Conservation (phyloP, 164 flowering plant species). For the Magnolia changhungtana region DNA sequence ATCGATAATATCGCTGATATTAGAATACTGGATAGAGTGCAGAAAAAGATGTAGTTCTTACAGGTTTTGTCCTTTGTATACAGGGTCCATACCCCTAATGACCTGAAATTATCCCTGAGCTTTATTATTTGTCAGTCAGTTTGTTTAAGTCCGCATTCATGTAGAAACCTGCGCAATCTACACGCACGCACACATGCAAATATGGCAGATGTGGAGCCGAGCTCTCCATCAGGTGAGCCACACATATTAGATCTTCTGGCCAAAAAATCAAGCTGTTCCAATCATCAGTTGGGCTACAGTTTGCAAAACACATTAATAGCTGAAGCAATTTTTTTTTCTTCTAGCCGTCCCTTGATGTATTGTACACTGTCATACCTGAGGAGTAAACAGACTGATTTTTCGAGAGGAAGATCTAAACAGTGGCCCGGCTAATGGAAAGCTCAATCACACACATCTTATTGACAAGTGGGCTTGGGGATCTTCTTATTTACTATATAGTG, state of each 20-base stretch:
- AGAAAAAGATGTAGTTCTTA: too few relatives aligned
- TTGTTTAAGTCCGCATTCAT: neutral
- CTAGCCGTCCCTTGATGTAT: too few relatives aligned
- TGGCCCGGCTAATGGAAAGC: neutral
- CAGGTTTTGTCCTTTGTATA: neutral
- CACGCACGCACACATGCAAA: neutral
- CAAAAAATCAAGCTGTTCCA: neutral
- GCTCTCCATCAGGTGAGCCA: neutral
- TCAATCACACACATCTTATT: too few relatives aligned
- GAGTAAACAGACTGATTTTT: neutral
- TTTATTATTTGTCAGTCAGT: neutral
- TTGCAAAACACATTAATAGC: neutral
- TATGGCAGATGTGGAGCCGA: neutral
- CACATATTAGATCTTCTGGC: neutral
- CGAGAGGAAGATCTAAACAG: neutral
- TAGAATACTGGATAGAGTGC: too few relatives aligned
- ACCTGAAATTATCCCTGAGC: neutral
- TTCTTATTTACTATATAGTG: too few relatives aligned
- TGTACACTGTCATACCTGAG: too few relatives aligned
- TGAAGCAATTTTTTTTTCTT: too few relatives aligned
- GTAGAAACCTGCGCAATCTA: neutral
- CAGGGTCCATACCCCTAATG: neutral
- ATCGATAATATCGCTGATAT: too few relatives aligned
- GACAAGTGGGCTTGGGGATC: too few relatives aligned
- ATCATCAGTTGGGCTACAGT: neutral